These are phyloP conservation scores for Tephrocybe rancida DNA, from an alignment of 768 basidiomycete species.

Conservation along the genomic window DNA sequence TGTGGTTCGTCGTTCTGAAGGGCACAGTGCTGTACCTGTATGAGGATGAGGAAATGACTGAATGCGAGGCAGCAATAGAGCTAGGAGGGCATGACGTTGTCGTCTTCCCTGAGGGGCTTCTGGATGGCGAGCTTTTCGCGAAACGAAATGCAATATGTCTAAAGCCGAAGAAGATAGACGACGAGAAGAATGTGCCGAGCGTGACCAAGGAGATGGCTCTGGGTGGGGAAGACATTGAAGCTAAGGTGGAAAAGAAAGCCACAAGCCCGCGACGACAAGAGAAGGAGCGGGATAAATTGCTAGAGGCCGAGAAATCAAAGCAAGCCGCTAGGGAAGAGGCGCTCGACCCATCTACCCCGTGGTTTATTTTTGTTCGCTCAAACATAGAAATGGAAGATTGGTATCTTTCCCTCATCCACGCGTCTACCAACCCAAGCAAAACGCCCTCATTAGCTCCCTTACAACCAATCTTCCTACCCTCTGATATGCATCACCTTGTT, in stretches of 20 bases:
- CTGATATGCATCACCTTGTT: slow-evolving; percentile 85
- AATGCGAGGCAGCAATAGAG: slow-evolving; percentile 91
- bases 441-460: slow-evolving; percentile 64
- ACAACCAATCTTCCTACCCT: slow-evolving; percentile 64
- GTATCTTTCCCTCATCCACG: slow-evolving; percentile 83
- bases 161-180: slow-evolving; percentile 45
- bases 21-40: slow-evolving; percentile 90
- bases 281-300: slow-evolving; percentile 36
- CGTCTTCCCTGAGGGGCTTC: slow-evolving; percentile 72
- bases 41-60: slow-evolving; percentile 88
- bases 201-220: slow-evolving; percentile 55
- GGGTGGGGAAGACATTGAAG: slow-evolving; percentile 33
- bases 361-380: slow-evolving; percentile 92
- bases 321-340: slow-evolving; percentile 54
- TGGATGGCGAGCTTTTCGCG: slow-evolving; percentile 89
- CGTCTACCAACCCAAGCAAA: slow-evolving; percentile 63
- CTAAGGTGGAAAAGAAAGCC: slow-evolving; percentile 27
- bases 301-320: slow-evolving; percentile 42
- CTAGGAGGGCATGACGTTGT: slow-evolving; percentile 76
- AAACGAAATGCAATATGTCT: slow-evolving; percentile 89
- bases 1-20: slow-evolving; percentile 92
- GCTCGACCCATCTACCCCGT: slow-evolving; percentile 60
- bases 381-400: slow-evolving; percentile 97
- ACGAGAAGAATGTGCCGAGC: slow-evolving; percentile 45
- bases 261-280: slow-evolving; percentile 32